phyloP scores from a whole-genome alignment of 140 eudicot genomes.

The Anethum foeniculum region DNA sequence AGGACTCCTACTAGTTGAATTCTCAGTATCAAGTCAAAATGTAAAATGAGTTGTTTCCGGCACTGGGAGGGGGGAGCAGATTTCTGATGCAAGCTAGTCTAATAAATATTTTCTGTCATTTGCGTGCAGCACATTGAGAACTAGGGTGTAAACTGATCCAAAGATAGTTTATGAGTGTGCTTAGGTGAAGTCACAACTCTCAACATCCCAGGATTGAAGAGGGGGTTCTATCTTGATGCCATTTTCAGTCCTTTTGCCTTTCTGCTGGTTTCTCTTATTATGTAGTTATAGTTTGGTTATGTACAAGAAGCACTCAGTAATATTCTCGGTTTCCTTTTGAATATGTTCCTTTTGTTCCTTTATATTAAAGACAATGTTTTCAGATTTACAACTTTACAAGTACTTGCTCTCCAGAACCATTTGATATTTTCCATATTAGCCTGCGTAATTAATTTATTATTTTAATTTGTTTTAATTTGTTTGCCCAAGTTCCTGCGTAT shows the following conservation, averaged over 20 bases:
- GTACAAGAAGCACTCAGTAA: not conserved
- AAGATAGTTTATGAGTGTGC: not conserved
- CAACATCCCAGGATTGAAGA: not conserved
- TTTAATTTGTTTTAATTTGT: too few relatives aligned
- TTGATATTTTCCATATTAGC: not conserved
- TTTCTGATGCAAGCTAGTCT: not conserved
- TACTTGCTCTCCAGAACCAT: not conserved
- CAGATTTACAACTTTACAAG: not conserved
- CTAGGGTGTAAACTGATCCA: not conserved
- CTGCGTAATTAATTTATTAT: not conserved
- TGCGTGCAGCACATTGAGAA: not conserved
- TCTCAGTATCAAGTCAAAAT: not conserved
- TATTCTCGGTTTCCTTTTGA: not conserved
- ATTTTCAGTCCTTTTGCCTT: not conserved
- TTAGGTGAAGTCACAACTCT: not conserved
- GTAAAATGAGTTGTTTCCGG: not conserved
- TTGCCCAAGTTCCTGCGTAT: too few relatives aligned
- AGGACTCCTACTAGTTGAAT: not conserved
- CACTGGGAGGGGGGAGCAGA: not conserved
- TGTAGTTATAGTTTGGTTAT: not conserved
- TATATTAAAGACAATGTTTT: not conserved
- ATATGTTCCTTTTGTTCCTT: not conserved
- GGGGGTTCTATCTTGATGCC: not conserved
- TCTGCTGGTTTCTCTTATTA: not conserved
- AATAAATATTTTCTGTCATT: not conserved